A percentile compares a stretch with the other conserved stretches of the same genome.
phyloP scores from a whole-genome alignment of 106 monocot species.

The Dendrobium nobile region DNA sequence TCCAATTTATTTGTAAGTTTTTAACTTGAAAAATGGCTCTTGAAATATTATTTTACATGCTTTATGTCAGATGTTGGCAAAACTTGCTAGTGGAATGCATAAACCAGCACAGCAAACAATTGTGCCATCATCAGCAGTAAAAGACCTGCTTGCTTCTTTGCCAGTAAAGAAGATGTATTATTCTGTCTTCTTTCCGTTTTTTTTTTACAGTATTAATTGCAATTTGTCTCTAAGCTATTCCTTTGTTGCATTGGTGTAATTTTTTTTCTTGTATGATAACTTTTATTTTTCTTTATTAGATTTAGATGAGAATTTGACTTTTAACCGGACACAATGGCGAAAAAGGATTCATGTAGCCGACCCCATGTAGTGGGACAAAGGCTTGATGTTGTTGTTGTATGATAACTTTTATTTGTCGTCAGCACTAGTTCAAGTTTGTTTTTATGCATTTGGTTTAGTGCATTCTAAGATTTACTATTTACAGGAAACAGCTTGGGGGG shows the following conservation, averaged over 20 bases:
- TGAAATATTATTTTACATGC: slow-evolving; percentile 1
- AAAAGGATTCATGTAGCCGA: too few relatives aligned
- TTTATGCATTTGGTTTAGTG: not conserved
- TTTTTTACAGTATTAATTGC: slow-evolving; percentile 1
- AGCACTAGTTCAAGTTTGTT: not conserved
- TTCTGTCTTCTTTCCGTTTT: not conserved
- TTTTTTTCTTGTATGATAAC: not conserved
- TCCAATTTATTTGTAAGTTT: not conserved
- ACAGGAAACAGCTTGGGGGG: slow-evolving; percentile 93
- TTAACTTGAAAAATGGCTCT: not conserved
- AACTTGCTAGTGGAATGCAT: slow-evolving; percentile 92
- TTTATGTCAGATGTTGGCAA: slow-evolving; percentile 78
- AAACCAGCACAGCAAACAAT: slow-evolving; percentile 98
- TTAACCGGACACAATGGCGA: too few relatives aligned
- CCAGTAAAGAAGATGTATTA: slow-evolving; percentile 95
- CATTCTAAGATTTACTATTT: slow-evolving; percentile 1
- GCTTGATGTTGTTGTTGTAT: too few relatives aligned
- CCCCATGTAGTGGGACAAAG: too few relatives aligned
- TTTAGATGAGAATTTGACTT: too few relatives aligned
- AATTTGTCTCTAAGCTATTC: not conserved
- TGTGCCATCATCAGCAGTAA: slow-evolving; percentile 76
- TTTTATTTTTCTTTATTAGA: not conserved
- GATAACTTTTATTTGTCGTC: not conserved
- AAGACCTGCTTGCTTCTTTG: slow-evolving; percentile 71
- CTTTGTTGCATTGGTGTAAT: not conserved